Conservation (phyloP, 2,329 filamentous ascomycete species). For the Teratosphaeria destructans region DNA sequence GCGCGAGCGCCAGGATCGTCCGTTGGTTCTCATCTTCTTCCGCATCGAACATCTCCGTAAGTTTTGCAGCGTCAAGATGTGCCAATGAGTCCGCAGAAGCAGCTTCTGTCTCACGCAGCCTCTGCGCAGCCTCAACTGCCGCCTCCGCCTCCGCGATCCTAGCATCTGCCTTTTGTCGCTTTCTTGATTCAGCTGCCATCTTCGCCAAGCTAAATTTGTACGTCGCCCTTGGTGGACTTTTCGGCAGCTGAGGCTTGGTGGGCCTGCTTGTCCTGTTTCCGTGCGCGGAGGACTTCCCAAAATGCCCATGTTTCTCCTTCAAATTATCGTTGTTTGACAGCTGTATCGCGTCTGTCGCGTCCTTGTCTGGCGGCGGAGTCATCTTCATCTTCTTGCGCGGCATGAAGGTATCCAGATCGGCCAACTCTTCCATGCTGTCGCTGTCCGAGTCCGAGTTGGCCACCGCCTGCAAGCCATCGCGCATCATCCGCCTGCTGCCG, state of each 20-base stretch:
- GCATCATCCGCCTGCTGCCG: constrained; percentile 40
- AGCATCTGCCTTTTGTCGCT: constrained; percentile 8
- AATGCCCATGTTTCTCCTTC: background rate
- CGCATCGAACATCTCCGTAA: constrained; percentile 32
- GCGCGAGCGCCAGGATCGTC: constrained; percentile 46
- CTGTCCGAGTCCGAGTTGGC: constrained; percentile 29
- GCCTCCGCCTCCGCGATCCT: constrained; percentile 17
- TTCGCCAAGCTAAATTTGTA: constrained; percentile 22
- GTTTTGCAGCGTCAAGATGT: constrained; percentile 5
- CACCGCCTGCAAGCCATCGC: constrained; percentile 44
- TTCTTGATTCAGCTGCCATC: constrained; percentile 17
- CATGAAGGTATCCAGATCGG: constrained; percentile 22
- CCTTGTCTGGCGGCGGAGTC: constrained; percentile 8
- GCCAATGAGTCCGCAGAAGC: background rate
- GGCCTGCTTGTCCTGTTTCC: background rate
- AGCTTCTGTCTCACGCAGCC: constrained; percentile 5
- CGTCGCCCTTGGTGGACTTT: constrained; percentile 8
- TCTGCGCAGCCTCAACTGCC: constrained; percentile 5
- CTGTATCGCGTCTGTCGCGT: background rate
- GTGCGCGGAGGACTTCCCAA: background rate
- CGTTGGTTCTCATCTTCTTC: constrained; percentile 37
- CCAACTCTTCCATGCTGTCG: constrained; percentile 20
- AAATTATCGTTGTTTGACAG: background rate
- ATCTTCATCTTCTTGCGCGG: constrained; percentile 20
- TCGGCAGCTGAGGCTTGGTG: background rate